Evolutionary conservation across 164 flowering plant species (phyloP).

Genomic region (Magnolia changhungtana): DNA sequence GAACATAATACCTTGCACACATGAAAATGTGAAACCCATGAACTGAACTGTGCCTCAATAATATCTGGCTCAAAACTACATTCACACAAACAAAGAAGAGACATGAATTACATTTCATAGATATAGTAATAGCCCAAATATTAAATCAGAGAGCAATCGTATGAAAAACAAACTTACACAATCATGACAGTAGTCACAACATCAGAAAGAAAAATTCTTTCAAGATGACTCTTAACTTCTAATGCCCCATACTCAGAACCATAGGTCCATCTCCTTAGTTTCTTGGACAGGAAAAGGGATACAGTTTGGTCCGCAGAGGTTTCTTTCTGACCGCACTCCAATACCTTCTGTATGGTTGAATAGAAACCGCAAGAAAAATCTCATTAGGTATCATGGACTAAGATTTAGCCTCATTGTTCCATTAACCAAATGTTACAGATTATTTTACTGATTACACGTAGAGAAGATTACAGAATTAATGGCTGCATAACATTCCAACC

Average conservation of each 20-base stretch:
- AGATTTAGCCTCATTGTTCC: background rate
- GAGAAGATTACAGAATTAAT: background rate
- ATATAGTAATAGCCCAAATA: background rate
- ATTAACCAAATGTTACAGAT: background rate
- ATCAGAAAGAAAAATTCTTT: conserved; percentile 56
- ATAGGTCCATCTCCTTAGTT: conserved; percentile 48
- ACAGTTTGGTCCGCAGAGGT: conserved; percentile 36
- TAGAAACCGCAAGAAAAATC: conserved; percentile 1
- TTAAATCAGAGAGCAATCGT: background rate
- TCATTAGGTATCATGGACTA: background rate
- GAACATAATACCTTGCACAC: conserved; percentile 51
- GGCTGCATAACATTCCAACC: background rate
- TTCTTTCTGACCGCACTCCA: conserved; percentile 64
- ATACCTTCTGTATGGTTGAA: conserved; percentile 47
- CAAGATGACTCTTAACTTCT: conserved; percentile 70
- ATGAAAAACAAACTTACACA: conserved; percentile 37
- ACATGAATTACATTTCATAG: background rate
- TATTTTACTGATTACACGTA: background rate
- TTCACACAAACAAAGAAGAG: conserved; percentile 12
- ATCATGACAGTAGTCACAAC: conserved; percentile 56
- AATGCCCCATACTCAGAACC: conserved; percentile 82
- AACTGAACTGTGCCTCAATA: conserved; percentile 27
- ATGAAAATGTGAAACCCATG: conserved; percentile 90
- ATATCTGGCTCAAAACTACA: conserved; percentile 41
- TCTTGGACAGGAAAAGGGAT: conserved; percentile 64